Evolutionary conservation across 2,329 filamentous ascomycete genomes (phyloP), one percentile per base, ranked within the genome.

Genomic region (Arthrocladium fulminans): DNA sequence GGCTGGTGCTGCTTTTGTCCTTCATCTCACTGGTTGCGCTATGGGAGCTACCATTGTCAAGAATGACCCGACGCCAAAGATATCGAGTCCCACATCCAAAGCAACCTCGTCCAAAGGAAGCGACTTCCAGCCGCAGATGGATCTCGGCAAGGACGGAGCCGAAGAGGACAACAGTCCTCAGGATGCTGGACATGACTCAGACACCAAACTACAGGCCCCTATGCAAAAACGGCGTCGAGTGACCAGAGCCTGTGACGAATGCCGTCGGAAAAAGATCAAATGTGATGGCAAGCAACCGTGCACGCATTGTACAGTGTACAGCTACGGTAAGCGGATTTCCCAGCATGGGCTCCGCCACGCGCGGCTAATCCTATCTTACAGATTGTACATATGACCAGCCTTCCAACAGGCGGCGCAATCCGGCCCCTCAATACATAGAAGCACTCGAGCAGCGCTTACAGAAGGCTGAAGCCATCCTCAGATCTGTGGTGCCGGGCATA

Each of bases 261-360:
- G 86, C 63, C 77, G 86, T 49, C 77, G 85, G 57, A 90, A 90
- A 65, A 90, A 90, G 67, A 90, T 90, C 61, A 90, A 89, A 64
- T 90, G 57, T 51, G 57, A 59, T 46, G 57, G 57, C 57, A 88
- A 88, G 65, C 85, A 89, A 63, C 86, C 86, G 8, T 92, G 86
- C 67, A 96, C 89, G 0, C 92, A 97, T 67, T 98, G 92, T 66
- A 94, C 89, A 9, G 88, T 97, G 43, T 98, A 98, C 67, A 96
- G 88, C 65, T 98, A 98, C 73, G 90, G 92, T 96, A 76, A 63
- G 76, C 59, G 20, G 24, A 44, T 45, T 48, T 45, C 48, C 32
- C 24, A 40, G 38, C 23, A 27, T 12, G 34, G 37, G 22, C 22
- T 20, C 23, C 7, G 12, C 17, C 10, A 24, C 20, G 20, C 19